These are phyloP conservation scores for Centrapalus pauciflorus DNA, from an alignment of 129 eudicot genomes.

Conservation along the genomic window DNA sequence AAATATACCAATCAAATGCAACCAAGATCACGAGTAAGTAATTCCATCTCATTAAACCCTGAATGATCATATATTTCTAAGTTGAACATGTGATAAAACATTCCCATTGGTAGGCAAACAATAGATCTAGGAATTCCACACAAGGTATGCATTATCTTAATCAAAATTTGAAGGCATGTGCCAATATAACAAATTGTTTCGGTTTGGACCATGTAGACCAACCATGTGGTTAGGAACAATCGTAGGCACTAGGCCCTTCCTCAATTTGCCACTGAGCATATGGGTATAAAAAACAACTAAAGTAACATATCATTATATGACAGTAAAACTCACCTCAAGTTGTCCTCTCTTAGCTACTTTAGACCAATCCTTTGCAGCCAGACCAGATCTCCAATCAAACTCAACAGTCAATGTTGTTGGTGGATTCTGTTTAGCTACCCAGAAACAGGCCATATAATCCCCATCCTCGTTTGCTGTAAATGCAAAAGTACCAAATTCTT, in stretches of 20 bases:
- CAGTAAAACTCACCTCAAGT: slow-evolving; percentile 37
- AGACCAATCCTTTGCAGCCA: slow-evolving; percentile 83
- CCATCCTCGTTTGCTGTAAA: slow-evolving; percentile 67
- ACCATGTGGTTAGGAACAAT: too few relatives aligned
- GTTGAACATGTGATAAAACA: too few relatives aligned
- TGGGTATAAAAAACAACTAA: background rate
- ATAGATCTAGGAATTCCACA: too few relatives aligned
- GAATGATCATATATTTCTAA: too few relatives aligned
- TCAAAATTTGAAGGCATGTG: too few relatives aligned
- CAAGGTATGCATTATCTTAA: too few relatives aligned
- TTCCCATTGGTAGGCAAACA: background rate
- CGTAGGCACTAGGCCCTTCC: too few relatives aligned
- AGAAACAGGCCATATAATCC: slow-evolving; percentile 74
- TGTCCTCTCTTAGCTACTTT: slow-evolving; percentile 79
- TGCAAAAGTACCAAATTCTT: slow-evolving; percentile 54
- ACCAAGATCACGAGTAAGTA: too few relatives aligned
- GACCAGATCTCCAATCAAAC: slow-evolving; percentile 75
- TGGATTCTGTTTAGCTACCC: slow-evolving; percentile 63
- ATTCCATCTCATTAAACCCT: too few relatives aligned
- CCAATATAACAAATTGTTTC: too few relatives aligned
- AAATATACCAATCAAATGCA: too few relatives aligned
- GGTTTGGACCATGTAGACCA: too few relatives aligned
- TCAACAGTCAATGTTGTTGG: slow-evolving; percentile 43
- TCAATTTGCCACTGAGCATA: background rate
- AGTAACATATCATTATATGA: background rate